Conservation (phyloP, 1,284 basidiomycete species). For the Pterulicium gracile region DNA sequence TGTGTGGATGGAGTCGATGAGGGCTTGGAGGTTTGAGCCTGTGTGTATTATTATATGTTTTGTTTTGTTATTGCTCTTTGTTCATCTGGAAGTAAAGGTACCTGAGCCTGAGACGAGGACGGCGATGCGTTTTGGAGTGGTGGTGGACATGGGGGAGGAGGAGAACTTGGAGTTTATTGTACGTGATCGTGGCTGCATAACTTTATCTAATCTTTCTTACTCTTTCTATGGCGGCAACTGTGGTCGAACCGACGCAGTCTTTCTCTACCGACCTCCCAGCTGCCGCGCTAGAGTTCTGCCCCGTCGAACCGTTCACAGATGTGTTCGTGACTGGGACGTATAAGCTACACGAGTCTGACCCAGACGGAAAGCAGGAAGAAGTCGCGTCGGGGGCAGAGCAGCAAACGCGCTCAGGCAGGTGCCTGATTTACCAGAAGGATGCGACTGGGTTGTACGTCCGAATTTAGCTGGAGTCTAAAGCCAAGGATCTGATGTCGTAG, state of each 20-base stretch:
- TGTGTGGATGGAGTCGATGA: slow-evolving; percentile 79
- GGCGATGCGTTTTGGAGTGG: slow-evolving; percentile 19
- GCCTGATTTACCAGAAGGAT: slow-evolving; percentile 54
- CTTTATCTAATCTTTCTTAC: too few species aligned
- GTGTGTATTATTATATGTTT: slow-evolving; percentile 1
- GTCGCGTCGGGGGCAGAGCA: too few species aligned
- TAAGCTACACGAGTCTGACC: slow-evolving; percentile 43
- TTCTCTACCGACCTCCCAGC: slow-evolving; percentile 70
- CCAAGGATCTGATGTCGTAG: background rate
- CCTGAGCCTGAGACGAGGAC: slow-evolving; percentile 30
- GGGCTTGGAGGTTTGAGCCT: slow-evolving; percentile 94
- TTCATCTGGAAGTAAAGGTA: slow-evolving; percentile 60
- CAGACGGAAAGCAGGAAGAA: slow-evolving; percentile 12
- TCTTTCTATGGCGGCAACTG: too few species aligned
- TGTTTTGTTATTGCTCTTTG: too few species aligned
- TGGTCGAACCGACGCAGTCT: too few species aligned
- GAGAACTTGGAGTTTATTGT: too few species aligned
- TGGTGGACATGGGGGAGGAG: background rate
- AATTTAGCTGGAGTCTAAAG: slow-evolving; percentile 11
- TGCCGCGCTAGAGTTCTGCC: slow-evolving; percentile 88
- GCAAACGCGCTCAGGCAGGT: slow-evolving; percentile 50
- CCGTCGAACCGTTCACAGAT: slow-evolving; percentile 41
- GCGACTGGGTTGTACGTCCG: slow-evolving; percentile 14
- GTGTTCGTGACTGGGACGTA: slow-evolving; percentile 89
- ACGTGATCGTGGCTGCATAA: too few species aligned